A percentile compares a stretch with the other conserved stretches of the same genome.
Evolutionary conservation across 805 yeast species (phyloP).

Genomic region (Myxozyma geophila): DNA sequence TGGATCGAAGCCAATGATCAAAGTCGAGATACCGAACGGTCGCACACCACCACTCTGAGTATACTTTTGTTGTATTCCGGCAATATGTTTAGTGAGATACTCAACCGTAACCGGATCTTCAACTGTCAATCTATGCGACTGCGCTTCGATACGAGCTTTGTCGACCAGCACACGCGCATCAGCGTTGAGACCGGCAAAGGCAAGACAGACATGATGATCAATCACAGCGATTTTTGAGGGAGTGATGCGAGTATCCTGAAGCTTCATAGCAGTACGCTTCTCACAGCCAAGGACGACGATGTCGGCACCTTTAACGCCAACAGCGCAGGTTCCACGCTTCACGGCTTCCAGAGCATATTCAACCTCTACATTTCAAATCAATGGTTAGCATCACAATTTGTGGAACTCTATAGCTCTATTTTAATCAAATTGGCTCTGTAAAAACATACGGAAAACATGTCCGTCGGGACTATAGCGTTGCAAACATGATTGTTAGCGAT

Average conservation of each 20-base stretch:
- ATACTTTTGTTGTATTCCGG: slow-evolving; percentile 96
- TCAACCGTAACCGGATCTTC: slow-evolving; percentile 94
- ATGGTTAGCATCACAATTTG: slow-evolving; percentile 41
- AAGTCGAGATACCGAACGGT: slow-evolving; percentile 94
- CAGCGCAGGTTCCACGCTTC: slow-evolving; percentile 97
- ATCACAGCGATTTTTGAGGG: slow-evolving; percentile 92
- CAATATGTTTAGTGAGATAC: slow-evolving; percentile 89
- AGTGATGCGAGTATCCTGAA: slow-evolving; percentile 95
- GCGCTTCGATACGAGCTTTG: slow-evolving; percentile 95
- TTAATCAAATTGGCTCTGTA: background rate
- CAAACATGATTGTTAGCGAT: background rate
- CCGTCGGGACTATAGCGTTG: slow-evolving; percentile 80
- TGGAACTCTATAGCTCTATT: background rate
- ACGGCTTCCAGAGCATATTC: slow-evolving; percentile 98
- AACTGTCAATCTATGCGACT: slow-evolving; percentile 87
- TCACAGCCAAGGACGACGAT: slow-evolving; percentile 96
- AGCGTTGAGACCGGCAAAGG: slow-evolving; percentile 98
- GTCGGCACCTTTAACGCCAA: slow-evolving; percentile 89
- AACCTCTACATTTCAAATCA: slow-evolving; percentile 60
- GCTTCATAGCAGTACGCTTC: slow-evolving; percentile 89
- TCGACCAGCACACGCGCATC: slow-evolving; percentile 95
- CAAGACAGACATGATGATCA: slow-evolving; percentile 87
- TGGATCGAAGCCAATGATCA: slow-evolving; percentile 94
- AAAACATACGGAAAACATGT: slow-evolving; percentile 81
- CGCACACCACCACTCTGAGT: slow-evolving; percentile 98